Percentiles rank a stretch among this genome's conserved stretches.
phyloP scores from a whole-genome alignment of 805 yeast species.

The Lachancea mirantina region DNA sequence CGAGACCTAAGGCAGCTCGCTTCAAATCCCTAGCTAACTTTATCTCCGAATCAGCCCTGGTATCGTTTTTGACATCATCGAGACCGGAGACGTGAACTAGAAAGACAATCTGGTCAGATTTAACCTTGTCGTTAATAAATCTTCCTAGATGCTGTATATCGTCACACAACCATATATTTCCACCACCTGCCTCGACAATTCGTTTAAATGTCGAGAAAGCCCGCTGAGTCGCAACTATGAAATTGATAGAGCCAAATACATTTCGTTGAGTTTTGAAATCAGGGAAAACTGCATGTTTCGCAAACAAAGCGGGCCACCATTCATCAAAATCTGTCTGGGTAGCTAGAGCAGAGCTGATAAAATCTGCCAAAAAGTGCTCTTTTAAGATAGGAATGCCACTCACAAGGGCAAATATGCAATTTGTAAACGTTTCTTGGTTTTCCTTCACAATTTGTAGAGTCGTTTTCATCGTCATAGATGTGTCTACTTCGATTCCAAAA shows the following conservation, averaged over 20 bases:
- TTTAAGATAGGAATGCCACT: slow-evolving; percentile 10
- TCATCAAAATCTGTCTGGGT: slow-evolving; percentile 12
- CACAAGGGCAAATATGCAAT: slow-evolving; percentile 13
- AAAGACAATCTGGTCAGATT: slow-evolving; percentile 4
- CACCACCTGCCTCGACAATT: slow-evolving; percentile 10
- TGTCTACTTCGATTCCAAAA: slow-evolving; percentile 4
- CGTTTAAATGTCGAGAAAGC: slow-evolving; percentile 7
- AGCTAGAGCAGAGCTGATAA: slow-evolving; percentile 3
- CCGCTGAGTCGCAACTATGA: slow-evolving; percentile 7
- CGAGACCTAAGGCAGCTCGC: slow-evolving; percentile 16
- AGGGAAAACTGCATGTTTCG: slow-evolving; percentile 4
- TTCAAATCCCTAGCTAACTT: slow-evolving; percentile 10
- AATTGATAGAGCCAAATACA: slow-evolving; percentile 3
- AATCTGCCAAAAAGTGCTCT: slow-evolving; percentile 4
- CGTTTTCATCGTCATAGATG: slow-evolving; percentile 6
- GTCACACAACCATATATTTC: slow-evolving; percentile 6
- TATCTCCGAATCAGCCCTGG: neutral
- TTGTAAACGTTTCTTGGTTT: slow-evolving; percentile 3
- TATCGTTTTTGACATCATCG: slow-evolving; percentile 1
- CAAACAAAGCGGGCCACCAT: slow-evolving; percentile 9
- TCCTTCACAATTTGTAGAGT: slow-evolving; percentile 9
- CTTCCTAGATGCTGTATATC: slow-evolving; percentile 3
- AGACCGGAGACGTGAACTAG: slow-evolving; percentile 4
- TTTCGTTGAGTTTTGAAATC: neutral
- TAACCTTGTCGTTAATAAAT: slow-evolving; percentile 4